Evolutionary conservation across 164 flowering plant species (phyloP), one percentile per base, ranked within the genome.

Genomic region (Vitis riparia): DNA sequence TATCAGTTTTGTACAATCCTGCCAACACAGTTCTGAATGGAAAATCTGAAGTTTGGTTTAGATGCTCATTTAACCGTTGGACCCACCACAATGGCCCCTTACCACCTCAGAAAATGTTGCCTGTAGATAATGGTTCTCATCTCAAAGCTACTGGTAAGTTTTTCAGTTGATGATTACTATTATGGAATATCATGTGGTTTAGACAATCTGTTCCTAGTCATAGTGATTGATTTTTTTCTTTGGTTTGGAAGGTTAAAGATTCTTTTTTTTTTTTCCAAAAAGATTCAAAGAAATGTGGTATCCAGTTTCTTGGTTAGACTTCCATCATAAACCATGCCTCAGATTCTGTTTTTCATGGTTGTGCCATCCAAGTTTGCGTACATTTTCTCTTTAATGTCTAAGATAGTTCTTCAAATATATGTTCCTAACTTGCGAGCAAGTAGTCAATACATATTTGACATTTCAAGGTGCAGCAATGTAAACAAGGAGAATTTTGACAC

Each of bases 1-100:
- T 79, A 14, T 85, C 88, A 8, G 82, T 95, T 49, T 84, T 79
- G 61, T 93, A 95, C 68, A 95, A 95, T 79, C 94, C 99, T 72
- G 77, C 88, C 47, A 93, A 89, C 75, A 92, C 99, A 17, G 88
- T 89, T 74, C 79, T 95, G 51, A 88, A 84, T 83, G 97, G 97
- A 74, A 95, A 89, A 73, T 78, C 94, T 55, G 99, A 95, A 79
- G 83, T 95, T 68, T 95, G 99, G 99, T 88, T 91, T 61, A 89
- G 92, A 83, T 82, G 93, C 69, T 90, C 98, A 23, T 95, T 95
- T 74, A 93, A 95, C 71, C 91, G 89, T 59, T 95, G 99, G 99
- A 88, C 90, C 17, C 93, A 95, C 71, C 88, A 84, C 49, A 69
- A 48, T 67, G 98, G 97, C 50, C 83, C 85, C 17, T 78, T 95